Conservation (phyloP, 805 yeast species). For the Ogataea ganodermae region DNA sequence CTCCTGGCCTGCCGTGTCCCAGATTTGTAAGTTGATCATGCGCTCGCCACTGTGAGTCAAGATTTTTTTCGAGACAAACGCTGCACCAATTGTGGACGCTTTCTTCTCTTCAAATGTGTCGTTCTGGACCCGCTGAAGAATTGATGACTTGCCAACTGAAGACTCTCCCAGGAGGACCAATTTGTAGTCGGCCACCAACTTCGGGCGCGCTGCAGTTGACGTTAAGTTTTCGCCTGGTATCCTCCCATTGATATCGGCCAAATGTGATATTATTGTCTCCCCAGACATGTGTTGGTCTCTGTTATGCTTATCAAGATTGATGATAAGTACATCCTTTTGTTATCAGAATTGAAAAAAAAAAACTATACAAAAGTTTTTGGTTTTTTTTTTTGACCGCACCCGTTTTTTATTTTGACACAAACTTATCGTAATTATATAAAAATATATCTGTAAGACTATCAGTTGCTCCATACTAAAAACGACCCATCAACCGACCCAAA, state of each 20-base stretch:
- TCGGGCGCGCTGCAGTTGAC: conserved; percentile 16
- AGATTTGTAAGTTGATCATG: conserved; percentile 59
- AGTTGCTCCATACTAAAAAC: too few species aligned
- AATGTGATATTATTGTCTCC: conserved; percentile 23
- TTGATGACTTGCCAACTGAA: conserved; percentile 67
- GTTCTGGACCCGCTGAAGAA: conserved; percentile 76
- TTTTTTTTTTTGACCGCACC: neutral
- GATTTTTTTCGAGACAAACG: conserved; percentile 83
- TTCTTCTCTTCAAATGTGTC: conserved; percentile 74
- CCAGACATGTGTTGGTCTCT: conserved; percentile 7
- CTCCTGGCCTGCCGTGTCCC: conserved; percentile 98
- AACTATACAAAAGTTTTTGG: too few species aligned
- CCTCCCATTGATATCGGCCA: conserved; percentile 1
- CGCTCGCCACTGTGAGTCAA: conserved; percentile 35
- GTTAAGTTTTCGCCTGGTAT: neutral
- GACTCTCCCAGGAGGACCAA: conserved; percentile 50
- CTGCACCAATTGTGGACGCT: conserved; percentile 98
- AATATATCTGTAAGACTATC: too few species aligned
- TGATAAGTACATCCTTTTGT: too few species aligned
- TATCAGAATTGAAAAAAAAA: too few species aligned
- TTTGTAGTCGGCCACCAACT: conserved; percentile 36
- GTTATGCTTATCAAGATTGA: too few species aligned
- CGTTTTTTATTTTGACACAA: conserved; percentile 1
- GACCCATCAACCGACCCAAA: too few species aligned
- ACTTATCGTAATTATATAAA: too few species aligned